Percentiles rank a stretch among this genome's conserved stretches.
These are phyloP conservation scores for Daldinia loculata DNA, from an alignment of 495 filamentous ascomycete species.

Conservation along the genomic window DNA sequence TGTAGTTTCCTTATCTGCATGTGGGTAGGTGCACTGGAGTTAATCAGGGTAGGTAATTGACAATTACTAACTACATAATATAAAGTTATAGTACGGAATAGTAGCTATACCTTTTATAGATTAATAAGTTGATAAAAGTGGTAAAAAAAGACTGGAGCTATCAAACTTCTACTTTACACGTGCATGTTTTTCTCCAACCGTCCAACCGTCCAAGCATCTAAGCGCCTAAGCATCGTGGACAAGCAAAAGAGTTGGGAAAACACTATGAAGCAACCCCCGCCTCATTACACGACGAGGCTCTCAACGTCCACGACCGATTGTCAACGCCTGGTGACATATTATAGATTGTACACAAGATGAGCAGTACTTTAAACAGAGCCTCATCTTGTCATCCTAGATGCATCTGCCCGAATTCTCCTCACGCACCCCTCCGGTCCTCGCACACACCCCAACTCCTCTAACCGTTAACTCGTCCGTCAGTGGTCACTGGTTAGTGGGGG, in stretches of 20 bases:
- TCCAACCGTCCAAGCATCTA: neutral
- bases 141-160: constrained; percentile 2
- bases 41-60: neutral
- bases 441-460: constrained; percentile 14
- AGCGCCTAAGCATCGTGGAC: neutral
- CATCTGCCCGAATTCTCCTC: constrained; percentile 28
- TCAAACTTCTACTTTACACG: constrained; percentile 1
- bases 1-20: neutral
- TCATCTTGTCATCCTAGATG: constrained; percentile 44
- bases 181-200: neutral
- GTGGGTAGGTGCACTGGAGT: neutral
- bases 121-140: constrained; percentile 1
- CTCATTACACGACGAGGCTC: neutral
- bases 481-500: constrained; percentile 16
- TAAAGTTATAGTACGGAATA: constrained; percentile 4
- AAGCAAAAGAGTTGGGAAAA: neutral
- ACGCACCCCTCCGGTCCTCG: constrained; percentile 34
- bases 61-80: neutral
- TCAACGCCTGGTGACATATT: neutral
- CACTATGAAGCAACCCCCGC: neutral
- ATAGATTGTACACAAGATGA: constrained; percentile 30
- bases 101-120: constrained; percentile 4
- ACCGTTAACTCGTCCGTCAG: neutral
- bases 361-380: constrained; percentile 42
- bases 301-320: neutral